Conservation (phyloP, 2,329 filamentous ascomycete species). For the Colletotrichum chrysophilum region DNA sequence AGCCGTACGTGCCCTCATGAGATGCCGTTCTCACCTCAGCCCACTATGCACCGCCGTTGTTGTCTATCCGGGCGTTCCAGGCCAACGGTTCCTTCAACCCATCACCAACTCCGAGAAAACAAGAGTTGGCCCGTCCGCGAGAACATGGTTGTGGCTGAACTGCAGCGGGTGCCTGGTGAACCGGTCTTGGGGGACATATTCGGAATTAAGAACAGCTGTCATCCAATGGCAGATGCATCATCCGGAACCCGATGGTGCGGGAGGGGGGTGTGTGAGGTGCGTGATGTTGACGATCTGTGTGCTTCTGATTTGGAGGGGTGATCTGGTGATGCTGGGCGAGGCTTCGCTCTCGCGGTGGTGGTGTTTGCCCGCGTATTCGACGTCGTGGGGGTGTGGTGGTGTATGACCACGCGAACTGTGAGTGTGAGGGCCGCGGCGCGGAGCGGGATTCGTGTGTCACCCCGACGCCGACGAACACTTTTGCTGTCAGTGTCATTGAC, state of each 20-base stretch:
- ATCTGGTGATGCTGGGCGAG: not conserved
- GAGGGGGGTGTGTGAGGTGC: not conserved
- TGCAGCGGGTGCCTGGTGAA: not conserved
- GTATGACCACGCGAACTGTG: not conserved
- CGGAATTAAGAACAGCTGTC: not conserved
- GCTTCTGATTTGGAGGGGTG: not conserved
- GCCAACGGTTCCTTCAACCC: not conserved
- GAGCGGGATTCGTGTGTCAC: conserved; percentile 5
- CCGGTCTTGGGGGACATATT: not conserved
- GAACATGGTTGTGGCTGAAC: not conserved
- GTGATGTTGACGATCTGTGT: not conserved
- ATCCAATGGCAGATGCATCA: not conserved
- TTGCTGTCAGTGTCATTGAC: not conserved
- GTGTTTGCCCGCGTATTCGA: not conserved
- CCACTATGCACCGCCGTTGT: not conserved
- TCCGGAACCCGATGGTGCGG: not conserved
- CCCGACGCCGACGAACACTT: not conserved
- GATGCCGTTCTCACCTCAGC: not conserved
- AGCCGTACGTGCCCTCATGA: not conserved
- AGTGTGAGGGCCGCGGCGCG: not conserved
- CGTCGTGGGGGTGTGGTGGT: not conserved
- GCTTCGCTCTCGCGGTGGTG: not conserved
- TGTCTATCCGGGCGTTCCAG: not conserved
- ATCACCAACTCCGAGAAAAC: not conserved
- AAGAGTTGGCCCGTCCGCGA: conserved; percentile 14